Conservation (phyloP, 1,139 yeast genomes). For the Yamadazyma diospyri region DNA sequence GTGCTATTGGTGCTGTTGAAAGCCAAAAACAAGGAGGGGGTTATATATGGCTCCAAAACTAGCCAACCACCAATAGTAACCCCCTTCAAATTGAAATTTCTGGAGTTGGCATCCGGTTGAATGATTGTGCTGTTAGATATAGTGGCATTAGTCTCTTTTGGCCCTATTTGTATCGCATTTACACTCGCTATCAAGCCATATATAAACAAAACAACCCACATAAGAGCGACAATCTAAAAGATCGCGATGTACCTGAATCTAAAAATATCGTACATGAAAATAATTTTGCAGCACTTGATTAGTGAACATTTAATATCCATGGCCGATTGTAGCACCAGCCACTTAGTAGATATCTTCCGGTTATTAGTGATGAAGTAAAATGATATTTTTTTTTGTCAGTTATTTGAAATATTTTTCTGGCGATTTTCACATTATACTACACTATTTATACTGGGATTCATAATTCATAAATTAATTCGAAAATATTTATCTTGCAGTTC, state of each 20-base stretch:
- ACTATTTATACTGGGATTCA: not conserved
- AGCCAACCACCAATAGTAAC: constrained; percentile 93
- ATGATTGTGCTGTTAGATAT: not conserved
- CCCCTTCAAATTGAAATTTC: constrained; percentile 43
- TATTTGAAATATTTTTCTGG: not conserved
- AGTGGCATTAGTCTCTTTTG: constrained; percentile 1
- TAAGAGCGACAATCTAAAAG: not conserved
- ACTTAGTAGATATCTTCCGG: too few species aligned
- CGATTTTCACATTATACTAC: constrained; percentile 2
- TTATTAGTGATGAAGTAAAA: too few species aligned
- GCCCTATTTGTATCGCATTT: not conserved
- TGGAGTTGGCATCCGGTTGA: constrained; percentile 11
- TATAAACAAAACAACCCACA: not conserved
- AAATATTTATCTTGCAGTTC: not conserved
- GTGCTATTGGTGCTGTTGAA: constrained; percentile 26
- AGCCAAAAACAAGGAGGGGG: constrained; percentile 72
- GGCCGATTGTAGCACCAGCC: too few species aligned
- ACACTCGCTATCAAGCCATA: not conserved
- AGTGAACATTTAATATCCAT: too few species aligned
- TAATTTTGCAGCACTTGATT: too few species aligned
- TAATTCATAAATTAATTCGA: constrained; percentile 1
- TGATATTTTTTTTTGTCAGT: too few species aligned
- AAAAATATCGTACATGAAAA: too few species aligned
- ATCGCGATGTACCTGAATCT: not conserved
- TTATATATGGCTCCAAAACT: constrained; percentile 78